phyloP scores from a whole-genome alignment of 1,139 yeast species.

The Geotrichum restrictum region DNA sequence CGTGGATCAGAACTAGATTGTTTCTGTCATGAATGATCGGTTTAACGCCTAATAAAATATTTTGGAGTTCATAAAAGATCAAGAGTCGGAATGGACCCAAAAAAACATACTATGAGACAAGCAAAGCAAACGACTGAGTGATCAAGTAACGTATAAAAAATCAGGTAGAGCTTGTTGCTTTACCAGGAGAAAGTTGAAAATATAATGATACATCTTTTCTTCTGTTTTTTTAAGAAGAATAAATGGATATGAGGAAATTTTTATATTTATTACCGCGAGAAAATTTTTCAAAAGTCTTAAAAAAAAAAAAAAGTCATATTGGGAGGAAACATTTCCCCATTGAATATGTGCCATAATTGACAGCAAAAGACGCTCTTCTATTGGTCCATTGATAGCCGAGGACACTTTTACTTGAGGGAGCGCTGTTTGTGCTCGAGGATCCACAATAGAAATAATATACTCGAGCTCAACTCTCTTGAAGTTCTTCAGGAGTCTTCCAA shows the following conservation, averaged over 20 bases:
- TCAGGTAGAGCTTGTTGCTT: neutral
- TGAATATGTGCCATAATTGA: too few species aligned
- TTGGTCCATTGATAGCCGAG: neutral
- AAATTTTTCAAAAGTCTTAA: neutral
- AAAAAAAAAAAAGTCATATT: neutral
- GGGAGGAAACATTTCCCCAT: conserved; percentile 1
- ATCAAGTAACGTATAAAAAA: neutral
- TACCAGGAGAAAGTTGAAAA: neutral
- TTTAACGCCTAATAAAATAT: conserved; percentile 47
- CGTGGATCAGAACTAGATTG: conserved; percentile 34
- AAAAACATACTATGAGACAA: neutral
- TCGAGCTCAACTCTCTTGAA: too few species aligned
- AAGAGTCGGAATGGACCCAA: neutral
- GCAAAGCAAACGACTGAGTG: neutral
- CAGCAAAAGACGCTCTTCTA: neutral
- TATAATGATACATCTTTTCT: neutral
- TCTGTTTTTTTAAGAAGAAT: conserved; percentile 2
- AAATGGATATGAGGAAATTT: neutral
- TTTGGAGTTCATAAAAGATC: conserved; percentile 19
- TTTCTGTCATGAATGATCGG: conserved; percentile 45
- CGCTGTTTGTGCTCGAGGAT: too few species aligned
- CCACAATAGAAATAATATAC: too few species aligned
- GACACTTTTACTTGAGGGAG: too few species aligned
- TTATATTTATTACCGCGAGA: neutral
- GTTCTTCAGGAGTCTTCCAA: too few species aligned